Conservation (phyloP, 176 grass and related monocot genomes). For the Olyra latifolia region DNA sequence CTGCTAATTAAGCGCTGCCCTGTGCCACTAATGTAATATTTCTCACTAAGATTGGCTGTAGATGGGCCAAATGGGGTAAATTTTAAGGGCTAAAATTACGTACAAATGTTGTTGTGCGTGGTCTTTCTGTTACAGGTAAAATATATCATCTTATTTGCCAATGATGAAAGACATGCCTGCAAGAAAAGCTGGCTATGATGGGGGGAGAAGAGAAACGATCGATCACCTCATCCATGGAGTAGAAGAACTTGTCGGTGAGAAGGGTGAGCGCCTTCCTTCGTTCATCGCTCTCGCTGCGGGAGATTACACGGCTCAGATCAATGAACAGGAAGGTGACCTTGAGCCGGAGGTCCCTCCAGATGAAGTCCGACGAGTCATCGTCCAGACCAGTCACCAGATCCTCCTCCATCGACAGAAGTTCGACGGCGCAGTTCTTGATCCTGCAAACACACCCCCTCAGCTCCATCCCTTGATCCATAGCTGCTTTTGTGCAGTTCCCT, state of each 20-base stretch:
- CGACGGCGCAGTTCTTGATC: conserved; percentile 64
- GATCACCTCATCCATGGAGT: conserved; percentile 70
- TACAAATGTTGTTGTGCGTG: not conserved
- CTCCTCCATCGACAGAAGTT: conserved; percentile 63
- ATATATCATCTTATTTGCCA: conserved; percentile 1
- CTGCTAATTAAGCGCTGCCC: not conserved
- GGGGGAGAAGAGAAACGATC: not conserved
- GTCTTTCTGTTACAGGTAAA: not conserved
- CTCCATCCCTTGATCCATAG: conserved; percentile 56
- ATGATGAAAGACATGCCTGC: conserved; percentile 12
- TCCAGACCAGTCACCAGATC: conserved; percentile 52
- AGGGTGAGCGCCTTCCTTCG: conserved; percentile 59
- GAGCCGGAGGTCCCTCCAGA: conserved; percentile 61
- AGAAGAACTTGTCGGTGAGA: conserved; percentile 65
- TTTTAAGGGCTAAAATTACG: not conserved
- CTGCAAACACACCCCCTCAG: conserved; percentile 56
- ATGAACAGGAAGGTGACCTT: conserved; percentile 75
- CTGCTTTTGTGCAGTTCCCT: conserved; percentile 12
- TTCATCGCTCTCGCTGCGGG: conserved; percentile 37
- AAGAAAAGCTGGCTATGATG: conserved; percentile 27
- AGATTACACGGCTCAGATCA: conserved; percentile 74
- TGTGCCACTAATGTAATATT: not conserved
- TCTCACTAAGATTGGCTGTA: not conserved
- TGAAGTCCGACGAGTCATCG: conserved; percentile 54
- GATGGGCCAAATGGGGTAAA: not conserved